Conservation (phyloP, 1,284 basidiomycete species). For the Tilletiaria anomala region DNA sequence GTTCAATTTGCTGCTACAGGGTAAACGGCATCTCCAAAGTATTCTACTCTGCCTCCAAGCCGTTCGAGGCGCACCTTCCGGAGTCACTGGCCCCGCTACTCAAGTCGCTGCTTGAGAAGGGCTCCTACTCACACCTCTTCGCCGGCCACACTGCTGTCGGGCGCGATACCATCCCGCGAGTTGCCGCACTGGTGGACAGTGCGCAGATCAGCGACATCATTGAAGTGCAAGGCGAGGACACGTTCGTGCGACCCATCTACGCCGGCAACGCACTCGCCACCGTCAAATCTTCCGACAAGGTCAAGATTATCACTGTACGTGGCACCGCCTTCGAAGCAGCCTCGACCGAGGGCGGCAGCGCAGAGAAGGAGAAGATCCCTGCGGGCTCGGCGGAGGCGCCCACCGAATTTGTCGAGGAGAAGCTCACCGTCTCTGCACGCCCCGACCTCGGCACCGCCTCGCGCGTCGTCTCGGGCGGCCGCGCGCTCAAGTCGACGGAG, state of each 20-base stretch:
- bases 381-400: conserved; percentile 49
- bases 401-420: conserved; percentile 65
- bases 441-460: conserved; percentile 80
- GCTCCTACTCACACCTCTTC: conserved; percentile 66
- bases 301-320: conserved; percentile 92
- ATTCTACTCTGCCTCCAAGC: conserved; percentile 12
- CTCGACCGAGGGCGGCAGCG: conserved; percentile 44
- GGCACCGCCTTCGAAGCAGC: conserved; percentile 77
- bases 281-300: conserved; percentile 61
- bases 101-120: conserved; percentile 43
- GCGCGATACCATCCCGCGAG: conserved; percentile 64
- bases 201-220: conserved; percentile 73
- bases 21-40: not conserved
- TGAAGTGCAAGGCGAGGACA: conserved; percentile 60
- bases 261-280: conserved; percentile 95
- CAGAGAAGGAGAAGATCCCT: conserved; percentile 53
- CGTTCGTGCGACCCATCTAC: conserved; percentile 88
- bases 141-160: conserved; percentile 61
- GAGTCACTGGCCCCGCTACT: conserved; percentile 46
- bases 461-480: conserved; percentile 84
- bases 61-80: conserved; percentile 41
- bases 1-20: not conserved
- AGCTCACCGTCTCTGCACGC: conserved; percentile 75
- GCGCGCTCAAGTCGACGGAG: conserved; percentile 86
- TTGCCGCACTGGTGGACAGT: conserved; percentile 65